phyloP scores from a whole-genome alignment of 1,139 yeast species.

The Torulaspora globosa region DNA sequence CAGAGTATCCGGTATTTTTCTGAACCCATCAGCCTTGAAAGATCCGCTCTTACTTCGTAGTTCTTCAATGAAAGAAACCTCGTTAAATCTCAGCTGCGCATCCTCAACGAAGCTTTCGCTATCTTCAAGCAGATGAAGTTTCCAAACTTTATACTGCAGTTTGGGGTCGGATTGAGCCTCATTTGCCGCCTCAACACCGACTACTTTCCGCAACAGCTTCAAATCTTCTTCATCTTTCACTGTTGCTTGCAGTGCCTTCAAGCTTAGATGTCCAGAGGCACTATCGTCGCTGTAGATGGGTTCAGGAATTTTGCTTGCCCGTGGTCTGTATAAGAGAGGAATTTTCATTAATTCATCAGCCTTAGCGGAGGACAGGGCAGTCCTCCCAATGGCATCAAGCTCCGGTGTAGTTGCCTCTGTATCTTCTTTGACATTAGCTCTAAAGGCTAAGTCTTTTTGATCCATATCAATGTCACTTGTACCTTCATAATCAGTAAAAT shows the following conservation, averaged over 20 bases:
- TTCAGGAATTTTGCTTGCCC: conserved; percentile 24
- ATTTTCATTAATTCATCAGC: conserved; percentile 18
- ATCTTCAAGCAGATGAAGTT: conserved; percentile 21
- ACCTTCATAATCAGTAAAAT: conserved; percentile 32
- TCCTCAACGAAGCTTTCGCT: conserved; percentile 19
- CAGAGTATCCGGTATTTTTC: conserved; percentile 65
- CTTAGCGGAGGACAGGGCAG: conserved; percentile 16
- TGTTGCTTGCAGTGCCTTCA: conserved; percentile 50
- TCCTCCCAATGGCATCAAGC: conserved; percentile 14
- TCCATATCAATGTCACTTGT: conserved; percentile 38
- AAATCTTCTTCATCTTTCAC: conserved; percentile 77
- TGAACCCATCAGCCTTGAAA: conserved; percentile 71
- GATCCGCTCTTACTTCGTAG: conserved; percentile 55
- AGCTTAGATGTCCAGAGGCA: conserved; percentile 35
- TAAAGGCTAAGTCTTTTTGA: conserved; percentile 17
- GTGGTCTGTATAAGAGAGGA: conserved; percentile 27
- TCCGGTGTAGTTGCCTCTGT: conserved; percentile 38
- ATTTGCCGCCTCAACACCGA: conserved; percentile 27
- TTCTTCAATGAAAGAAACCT: conserved; percentile 34
- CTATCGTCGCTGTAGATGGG: conserved; percentile 30
- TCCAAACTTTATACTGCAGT: conserved; percentile 28
- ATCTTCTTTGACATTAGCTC: conserved; percentile 21
- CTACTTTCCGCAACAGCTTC: conserved; percentile 46
- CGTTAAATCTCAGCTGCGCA: conserved; percentile 25
- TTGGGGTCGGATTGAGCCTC: conserved; percentile 9